Base-by-base conservation (phyloP, 2,329 filamentous ascomycete species). In the Monosporascus sp. region DNA sequence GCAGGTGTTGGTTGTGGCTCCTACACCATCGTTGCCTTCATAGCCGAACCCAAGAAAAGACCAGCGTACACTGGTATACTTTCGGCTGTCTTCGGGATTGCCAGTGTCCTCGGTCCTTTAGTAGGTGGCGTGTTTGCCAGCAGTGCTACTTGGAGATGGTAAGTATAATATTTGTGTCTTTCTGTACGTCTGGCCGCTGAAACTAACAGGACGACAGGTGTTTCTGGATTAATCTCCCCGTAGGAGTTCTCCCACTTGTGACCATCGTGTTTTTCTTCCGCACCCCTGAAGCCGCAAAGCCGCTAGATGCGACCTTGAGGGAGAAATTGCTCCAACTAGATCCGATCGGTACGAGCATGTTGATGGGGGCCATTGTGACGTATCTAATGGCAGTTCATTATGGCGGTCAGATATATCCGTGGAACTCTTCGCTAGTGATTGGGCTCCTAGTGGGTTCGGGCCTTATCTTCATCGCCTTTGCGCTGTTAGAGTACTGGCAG, bases 291-390 rank as follows among this genome's bases (percentile, higher is more conserved):
- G 7, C 25, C 25, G 25, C 25, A 27, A 7, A 27, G 25, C 25
- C 25, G 8, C 25, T 8, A 27, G 25, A 27, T 27, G 25, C 7
- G 25, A 27, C 25, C 25, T 27, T 27, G 18, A 57, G 50, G 25
- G 53, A 59, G 31, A 54, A 56, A 50, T 18, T 56, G 11, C 36
- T 73, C 39, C 48, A 54, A 5, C 14, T 49, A 5, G 53, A 66
- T 5, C 54, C 60, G 0, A 56, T 66, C 5, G 58, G 68, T 9
- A 62, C 67, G 1, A 63, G 61, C 9, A 61, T 74, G 31, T 50
- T 58, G n/a, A 64, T 61, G 1, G 67, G 68, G 55, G 72, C 71
- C 55, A 51, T 71, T 1, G 51, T 68, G 1, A 57, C 72, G 2
- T 27, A 27, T 27, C 25, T 27, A 7, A 8, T 27, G 25, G 25